phyloP scores from a whole-genome alignment of 371 early-diverging fungal genomes.

The Phascolomyces articulosus region DNA sequence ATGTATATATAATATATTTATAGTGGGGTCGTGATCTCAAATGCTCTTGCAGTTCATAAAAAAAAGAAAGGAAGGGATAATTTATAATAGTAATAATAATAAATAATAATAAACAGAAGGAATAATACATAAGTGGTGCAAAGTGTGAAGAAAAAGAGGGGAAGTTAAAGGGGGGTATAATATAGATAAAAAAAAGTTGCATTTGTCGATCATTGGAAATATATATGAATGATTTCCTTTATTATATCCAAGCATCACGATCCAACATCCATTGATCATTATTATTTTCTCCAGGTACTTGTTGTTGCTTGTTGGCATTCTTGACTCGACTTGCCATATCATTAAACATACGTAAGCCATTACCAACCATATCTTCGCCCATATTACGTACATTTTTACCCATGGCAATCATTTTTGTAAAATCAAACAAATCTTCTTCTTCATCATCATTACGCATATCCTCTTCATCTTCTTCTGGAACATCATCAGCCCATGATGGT shows the following conservation, averaged over 20 bases:
- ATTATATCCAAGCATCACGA: slow-evolving; percentile 20
- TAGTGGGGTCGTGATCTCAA: slow-evolving; percentile 61
- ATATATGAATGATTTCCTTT: background rate
- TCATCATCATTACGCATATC: slow-evolving; percentile 20
- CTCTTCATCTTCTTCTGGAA: slow-evolving; percentile 15
- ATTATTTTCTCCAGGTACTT: slow-evolving; percentile 5
- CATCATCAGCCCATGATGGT: background rate
- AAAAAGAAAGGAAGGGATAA: too few species aligned
- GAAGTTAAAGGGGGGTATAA: background rate
- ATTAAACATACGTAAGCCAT: slow-evolving; percentile 40
- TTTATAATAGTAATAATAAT: background rate
- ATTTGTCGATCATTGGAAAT: too few species aligned
- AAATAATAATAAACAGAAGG: background rate
- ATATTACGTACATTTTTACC: slow-evolving; percentile 37
- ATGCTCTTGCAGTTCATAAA: slow-evolving; percentile 65
- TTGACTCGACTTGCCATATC: slow-evolving; percentile 39
- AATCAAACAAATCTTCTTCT: slow-evolving; percentile 44
- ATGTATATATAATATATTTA: background rate
- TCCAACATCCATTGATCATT: slow-evolving; percentile 16
- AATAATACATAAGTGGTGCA: background rate
- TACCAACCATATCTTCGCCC: slow-evolving; percentile 39
- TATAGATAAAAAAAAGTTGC: too few species aligned
- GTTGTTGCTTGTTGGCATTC: slow-evolving; percentile 20
- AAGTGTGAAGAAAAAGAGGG: background rate
- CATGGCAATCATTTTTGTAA: slow-evolving; percentile 42